Evolutionary conservation across 371 early-diverging fungal genomes (phyloP), one percentile per base, ranked within the genome.

Genomic region (Mortierella sp.): DNA sequence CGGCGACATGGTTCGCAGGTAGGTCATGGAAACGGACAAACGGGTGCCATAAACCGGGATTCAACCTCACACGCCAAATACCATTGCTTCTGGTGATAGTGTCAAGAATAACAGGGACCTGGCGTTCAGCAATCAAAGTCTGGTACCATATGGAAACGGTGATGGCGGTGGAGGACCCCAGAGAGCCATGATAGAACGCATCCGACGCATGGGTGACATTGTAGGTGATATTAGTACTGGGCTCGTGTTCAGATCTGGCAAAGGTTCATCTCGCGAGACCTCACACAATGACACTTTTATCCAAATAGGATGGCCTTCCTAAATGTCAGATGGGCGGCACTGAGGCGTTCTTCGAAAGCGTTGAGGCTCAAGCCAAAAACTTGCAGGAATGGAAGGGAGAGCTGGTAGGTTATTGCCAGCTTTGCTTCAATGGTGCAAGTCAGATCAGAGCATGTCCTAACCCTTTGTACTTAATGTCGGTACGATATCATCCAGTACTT

Each of bases 81-180:
- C 13, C 24, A 24, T 45, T 12, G 34, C 34, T 16, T 24, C 1
- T 28, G 14, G 0, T 59, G 7, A 56, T 39, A 91, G 92, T 55
- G 91, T 93, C 12, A 82, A 71, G 55, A 94, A 94, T 67, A 92
- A 97, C 80, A 86, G 87, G 54, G 96, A 97, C 64, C 84, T 91
- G 42, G 89, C 84, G 7, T 92, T 89, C 81, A 86, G 87, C n/a
- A 95, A 94, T 67, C 83, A 91, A 49, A 92, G 93, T 64, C 79
- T 98, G 23, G 70, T 95, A 49, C 87, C 96, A 2, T 97, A 90
- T 71, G 98, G 98, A 27, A 89, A 96, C 78, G 99, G 99, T 39
- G 99, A 98, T 81, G 99, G 99, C 50, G 99, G 98, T 9, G 97
- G 97, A 49, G 98, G 98, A 1, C 97, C 98, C 0, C 84, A 90